These are phyloP conservation scores for Scutellaria minor DNA, from an alignment of 257 asterid genomes.

Conservation along the genomic window DNA sequence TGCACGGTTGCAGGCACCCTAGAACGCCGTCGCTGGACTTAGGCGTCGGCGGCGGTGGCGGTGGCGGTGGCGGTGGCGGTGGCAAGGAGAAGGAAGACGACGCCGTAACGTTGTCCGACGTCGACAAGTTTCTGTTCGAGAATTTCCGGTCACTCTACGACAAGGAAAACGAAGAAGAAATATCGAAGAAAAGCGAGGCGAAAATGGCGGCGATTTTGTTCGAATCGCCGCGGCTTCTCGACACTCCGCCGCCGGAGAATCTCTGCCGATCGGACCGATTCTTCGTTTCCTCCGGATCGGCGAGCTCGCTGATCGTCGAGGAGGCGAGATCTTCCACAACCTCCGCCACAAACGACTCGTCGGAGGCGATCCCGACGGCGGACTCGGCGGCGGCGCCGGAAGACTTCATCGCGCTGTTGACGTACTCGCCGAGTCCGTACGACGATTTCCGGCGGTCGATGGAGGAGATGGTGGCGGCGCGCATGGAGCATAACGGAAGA, in stretches of 20 bases:
- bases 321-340: slow-evolving; percentile 36
- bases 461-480: slow-evolving; percentile 63
- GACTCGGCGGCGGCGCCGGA: slow-evolving; percentile 35
- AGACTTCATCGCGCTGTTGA: slow-evolving; percentile 52
- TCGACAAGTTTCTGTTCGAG: slow-evolving; percentile 67
- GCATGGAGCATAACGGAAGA: slow-evolving; percentile 55
- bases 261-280: slow-evolving; percentile 49
- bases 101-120: slow-evolving; percentile 57
- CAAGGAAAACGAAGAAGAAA: slow-evolving; percentile 43
- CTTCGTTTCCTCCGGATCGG: slow-evolving; percentile 48
- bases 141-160: slow-evolving; percentile 64
- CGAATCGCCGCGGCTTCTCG: slow-evolving; percentile 45
- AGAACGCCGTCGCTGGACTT: slow-evolving; percentile 53
- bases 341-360: slow-evolving; percentile 23
- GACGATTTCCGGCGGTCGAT: slow-evolving; percentile 60
- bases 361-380: slow-evolving; percentile 9
- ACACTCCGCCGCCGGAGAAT: slow-evolving; percentile 44
- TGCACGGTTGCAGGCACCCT: slow-evolving; percentile 55
- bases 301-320: slow-evolving; percentile 45
- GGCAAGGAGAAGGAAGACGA: slow-evolving; percentile 9
- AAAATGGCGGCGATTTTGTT: slow-evolving; percentile 22
- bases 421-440: slow-evolving; percentile 56
- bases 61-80: not conserved
- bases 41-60: slow-evolving; percentile 20
- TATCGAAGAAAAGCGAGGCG: slow-evolving; percentile 18